phyloP scores from a whole-genome alignment of 2,329 filamentous ascomycete genomes.

The Calonectria pauciramosa region DNA sequence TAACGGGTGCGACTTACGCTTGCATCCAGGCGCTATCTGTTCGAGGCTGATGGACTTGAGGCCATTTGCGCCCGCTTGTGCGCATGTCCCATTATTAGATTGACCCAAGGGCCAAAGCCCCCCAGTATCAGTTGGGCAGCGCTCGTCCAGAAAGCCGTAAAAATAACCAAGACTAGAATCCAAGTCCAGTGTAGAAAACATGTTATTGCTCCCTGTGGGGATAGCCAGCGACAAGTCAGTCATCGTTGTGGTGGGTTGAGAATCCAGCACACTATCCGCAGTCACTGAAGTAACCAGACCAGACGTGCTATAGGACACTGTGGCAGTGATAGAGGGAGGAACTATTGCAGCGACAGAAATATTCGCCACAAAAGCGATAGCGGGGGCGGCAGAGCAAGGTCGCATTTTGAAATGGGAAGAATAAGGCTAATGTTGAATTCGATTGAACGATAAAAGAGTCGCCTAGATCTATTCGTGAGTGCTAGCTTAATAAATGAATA shows the following conservation, averaged over 20 bases:
- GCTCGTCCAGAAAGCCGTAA: not conserved
- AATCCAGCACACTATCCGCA: not conserved
- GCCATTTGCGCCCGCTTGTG: not conserved
- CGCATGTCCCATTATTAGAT: not conserved
- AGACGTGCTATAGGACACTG: not conserved
- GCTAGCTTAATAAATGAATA: not conserved
- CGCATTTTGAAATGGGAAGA: not conserved
- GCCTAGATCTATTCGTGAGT: not conserved
- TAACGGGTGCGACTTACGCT: not conserved
- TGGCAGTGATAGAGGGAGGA: not conserved
- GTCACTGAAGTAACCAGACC: not conserved
- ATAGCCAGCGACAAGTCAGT: no score
- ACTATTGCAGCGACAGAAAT: not conserved
- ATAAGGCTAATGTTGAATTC: not conserved
- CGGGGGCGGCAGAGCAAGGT: not conserved
- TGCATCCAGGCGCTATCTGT: not conserved
- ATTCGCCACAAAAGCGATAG: not conserved
- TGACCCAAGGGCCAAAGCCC: not conserved
- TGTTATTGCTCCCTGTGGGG: not conserved
- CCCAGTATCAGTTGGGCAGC: not conserved
- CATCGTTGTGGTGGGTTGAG: not conserved
- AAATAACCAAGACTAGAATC: not conserved
- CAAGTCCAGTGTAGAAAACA: not conserved
- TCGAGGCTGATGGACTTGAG: not conserved
- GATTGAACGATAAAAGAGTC: not conserved